Evolutionary conservation across 768 basidiomycete genomes (phyloP), one percentile per base, ranked within the genome.

Genomic region (Tulasnella sp.): DNA sequence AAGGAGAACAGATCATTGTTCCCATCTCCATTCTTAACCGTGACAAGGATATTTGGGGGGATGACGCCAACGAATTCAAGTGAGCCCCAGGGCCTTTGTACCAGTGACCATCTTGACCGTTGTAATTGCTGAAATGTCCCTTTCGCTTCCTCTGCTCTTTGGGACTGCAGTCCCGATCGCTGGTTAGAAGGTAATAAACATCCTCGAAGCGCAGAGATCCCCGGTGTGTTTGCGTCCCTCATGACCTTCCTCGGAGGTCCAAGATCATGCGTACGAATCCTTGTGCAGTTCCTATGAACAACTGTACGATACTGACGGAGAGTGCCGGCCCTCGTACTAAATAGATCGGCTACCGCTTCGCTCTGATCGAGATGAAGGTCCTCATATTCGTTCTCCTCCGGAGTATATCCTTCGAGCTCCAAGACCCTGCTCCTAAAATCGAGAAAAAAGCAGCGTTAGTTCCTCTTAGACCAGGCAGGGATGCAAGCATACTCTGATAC

Each of bases 191-290:
- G 64, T 6, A 67, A 70, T 22, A 42, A 84, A 7, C 89, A 89
- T 0, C 85, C 86, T n/a, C 83, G 83, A 0, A 85, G 83, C 1
- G 80, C 80, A 3, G 76, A 80, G 0, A 82, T 91, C 29, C 91
- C 91, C 4, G 88, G 90, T 7, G 84, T 91, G 0, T 91, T 87
- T 87, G 85, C 87, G 11, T 86, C 90, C 79, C 80, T 88, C 78
- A 80, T 91, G 58, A 86, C 88, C 0, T 92, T 92, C 85, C 79
- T 90, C 1, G 89, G 89, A 42, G 91, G 91, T 5, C 88, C 89
- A 17, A 85, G 86, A 25, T 85, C 89, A 0, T 92, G 91, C 78
- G 75, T 76, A n/a, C 37, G 75, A 42, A 90, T 15, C 29, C 36
- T 70, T 19, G 31, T 25, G 29, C 58, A 7, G 9, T 64, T 19